Conservation (phyloP, 2,329 filamentous ascomycete genomes). For the Neophaeococcomyces aloes region DNA sequence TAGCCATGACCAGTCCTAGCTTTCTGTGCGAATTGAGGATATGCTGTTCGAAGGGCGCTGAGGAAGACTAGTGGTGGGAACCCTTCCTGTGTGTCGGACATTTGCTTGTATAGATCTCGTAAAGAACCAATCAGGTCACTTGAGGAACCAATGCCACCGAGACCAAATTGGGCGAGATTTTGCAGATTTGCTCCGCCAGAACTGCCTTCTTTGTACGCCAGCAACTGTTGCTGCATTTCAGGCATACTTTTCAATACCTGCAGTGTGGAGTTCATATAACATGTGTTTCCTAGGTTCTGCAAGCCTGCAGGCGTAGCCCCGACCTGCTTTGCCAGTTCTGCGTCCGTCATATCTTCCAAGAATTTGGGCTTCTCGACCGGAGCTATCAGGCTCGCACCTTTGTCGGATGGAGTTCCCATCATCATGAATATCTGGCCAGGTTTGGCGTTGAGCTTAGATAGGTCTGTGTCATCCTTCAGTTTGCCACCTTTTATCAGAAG, state of each 20-base stretch:
- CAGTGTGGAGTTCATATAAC: conserved; percentile 96
- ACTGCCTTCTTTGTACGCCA: conserved; percentile 44
- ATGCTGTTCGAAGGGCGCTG: conserved; percentile 63
- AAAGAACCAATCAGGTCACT: conserved; percentile 67
- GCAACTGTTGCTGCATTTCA: conserved; percentile 72
- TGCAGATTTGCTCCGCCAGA: conserved; percentile 27
- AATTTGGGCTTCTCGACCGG: conserved; percentile 80
- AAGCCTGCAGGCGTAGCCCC: conserved; percentile 81
- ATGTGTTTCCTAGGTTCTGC: conserved; percentile 91
- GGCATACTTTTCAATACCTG: conserved; percentile 82
- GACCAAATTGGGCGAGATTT: conserved; percentile 43
- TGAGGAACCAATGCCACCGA: conserved; percentile 48
- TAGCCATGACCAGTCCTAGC: conserved; percentile 72
- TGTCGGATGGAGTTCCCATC: conserved; percentile 71
- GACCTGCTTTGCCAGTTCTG: conserved; percentile 70
- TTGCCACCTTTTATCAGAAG: conserved; percentile 88
- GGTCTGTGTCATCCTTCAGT: conserved; percentile 86
- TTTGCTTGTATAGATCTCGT: conserved; percentile 73
- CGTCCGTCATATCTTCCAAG: conserved; percentile 94
- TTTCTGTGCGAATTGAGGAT: conserved; percentile 87
- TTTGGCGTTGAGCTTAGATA: conserved; percentile 76
- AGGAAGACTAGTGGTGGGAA: conserved; percentile 77
- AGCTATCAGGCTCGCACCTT: conserved; percentile 47
- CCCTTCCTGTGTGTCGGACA: conserved; percentile 81
- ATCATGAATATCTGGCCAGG: conserved; percentile 83